Evolutionary conservation across 2,329 filamentous ascomycete species (phyloP).

Genomic region (Arthrinium puccinioides): DNA sequence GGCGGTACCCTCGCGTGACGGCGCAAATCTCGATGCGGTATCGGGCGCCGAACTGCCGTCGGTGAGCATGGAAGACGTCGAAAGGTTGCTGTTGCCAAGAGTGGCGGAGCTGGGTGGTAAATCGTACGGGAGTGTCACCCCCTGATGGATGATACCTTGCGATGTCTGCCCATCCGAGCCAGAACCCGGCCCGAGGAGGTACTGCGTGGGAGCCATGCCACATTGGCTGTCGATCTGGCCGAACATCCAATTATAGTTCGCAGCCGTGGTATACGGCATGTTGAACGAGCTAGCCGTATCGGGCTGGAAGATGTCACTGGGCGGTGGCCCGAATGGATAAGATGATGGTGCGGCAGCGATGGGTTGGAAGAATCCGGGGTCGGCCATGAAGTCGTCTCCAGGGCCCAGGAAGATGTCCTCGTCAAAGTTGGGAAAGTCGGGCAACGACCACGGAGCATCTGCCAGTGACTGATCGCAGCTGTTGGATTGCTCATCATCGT

Average conservation of each 20-base stretch:
- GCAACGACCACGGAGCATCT: constrained; percentile 1
- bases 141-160: too few relatives aligned
- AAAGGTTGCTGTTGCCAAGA: too few relatives aligned
- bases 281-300: constrained; percentile 60
- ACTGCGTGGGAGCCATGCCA: neutral
- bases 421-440: constrained; percentile 6
- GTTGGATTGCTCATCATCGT: constrained; percentile 11
- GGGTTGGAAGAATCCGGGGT: constrained; percentile 19
- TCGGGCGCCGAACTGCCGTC: too few relatives aligned
- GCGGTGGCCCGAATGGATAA: constrained; percentile 23
- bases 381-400: constrained; percentile 11
- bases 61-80: too few relatives aligned
- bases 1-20: too few relatives aligned
- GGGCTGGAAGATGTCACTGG: constrained; percentile 49
- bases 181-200: too few relatives aligned
- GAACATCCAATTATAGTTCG: constrained; percentile 58
- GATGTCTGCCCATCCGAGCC: too few relatives aligned
- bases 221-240: constrained; percentile 30
- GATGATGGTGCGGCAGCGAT: constrained; percentile 10
- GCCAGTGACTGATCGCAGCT: constrained; percentile 1
- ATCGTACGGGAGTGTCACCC: too few relatives aligned
- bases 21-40: too few relatives aligned
- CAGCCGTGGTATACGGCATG: constrained; percentile 56
- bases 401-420: constrained; percentile 4
- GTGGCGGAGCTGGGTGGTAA: too few relatives aligned